Percentiles rank a stretch among this genome's conserved stretches.
Evolutionary conservation across 169 alveolate species (phyloP).

Genomic region (Plasmodium coatneyi): DNA sequence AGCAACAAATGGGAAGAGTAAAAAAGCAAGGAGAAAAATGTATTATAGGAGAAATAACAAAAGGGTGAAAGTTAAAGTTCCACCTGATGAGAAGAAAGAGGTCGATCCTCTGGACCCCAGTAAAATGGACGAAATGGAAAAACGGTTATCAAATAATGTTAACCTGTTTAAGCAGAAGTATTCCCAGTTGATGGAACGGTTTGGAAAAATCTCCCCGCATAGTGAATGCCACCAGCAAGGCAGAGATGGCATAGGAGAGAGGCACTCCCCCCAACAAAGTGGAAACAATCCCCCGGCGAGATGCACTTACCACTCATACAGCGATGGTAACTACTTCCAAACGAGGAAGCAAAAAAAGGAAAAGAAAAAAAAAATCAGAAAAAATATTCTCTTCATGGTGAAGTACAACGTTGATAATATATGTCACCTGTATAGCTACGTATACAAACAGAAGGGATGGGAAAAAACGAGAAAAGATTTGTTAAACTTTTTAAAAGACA

Average conservation of each 20-base stretch:
- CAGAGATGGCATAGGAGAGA: background rate
- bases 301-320: background rate
- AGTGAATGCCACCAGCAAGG: background rate
- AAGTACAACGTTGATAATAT: constrained; percentile 59
- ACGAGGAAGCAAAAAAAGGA: background rate
- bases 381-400: constrained; percentile 57
- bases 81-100: background rate
- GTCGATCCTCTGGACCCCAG: background rate
- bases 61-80: background rate
- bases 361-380: constrained; percentile 38
- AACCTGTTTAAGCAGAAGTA: constrained; percentile 21
- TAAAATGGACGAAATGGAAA: background rate
- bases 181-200: background rate
- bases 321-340: constrained; percentile 34
- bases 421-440: background rate
- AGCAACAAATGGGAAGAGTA: background rate
- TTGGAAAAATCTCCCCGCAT: background rate
- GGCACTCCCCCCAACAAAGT: background rate
- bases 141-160: background rate
- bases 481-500: constrained; percentile 23
- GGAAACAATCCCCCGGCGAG: background rate
- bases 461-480: constrained; percentile 13
- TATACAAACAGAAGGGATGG: background rate
- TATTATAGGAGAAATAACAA: background rate
- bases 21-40: background rate